Base-by-base conservation (phyloP, 768 basidiomycete species). In the Pholiota molesta region DNA sequence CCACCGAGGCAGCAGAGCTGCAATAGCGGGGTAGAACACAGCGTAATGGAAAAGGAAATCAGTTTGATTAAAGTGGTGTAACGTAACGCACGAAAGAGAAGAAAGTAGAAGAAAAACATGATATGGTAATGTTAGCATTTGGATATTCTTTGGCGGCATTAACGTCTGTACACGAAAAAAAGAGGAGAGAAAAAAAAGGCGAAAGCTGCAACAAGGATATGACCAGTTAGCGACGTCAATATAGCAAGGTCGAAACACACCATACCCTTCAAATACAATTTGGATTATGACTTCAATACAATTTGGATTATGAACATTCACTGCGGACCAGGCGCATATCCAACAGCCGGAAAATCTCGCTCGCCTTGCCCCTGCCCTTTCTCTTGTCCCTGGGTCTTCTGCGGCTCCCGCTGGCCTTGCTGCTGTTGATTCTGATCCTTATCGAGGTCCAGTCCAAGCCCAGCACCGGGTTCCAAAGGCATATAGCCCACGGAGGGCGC, bases 401-500 rank as follows among this genome's bases (percentile, higher is more conserved):
- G n/a, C 19, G 3, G 42, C 17, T n/a, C n/a, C 13, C 23, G 11
- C 47, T 49, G 21, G n/a, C 23, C 47, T 19, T 26, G 47, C 23
- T 26, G 47, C 23, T 17, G 19, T 21, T 44, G 42, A 6, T 44
- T 44, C 19, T 44, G 42, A 9, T 49, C 21, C 13, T 49, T 13
- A 26, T 49, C 14, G 11, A 21, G 47, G 47, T 19, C 11, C n/a
- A 13, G 23, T 7, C 23, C n/a, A 8, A 13, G n/a, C 47, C 19
- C n/a, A 26, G n/a, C 23, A 49, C 47, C 14, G 35, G 35, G 11
- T 14, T 49, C 47, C 23, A 11, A 26, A 5, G 47, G 45, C 45
- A 45, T 13, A n/a, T 37, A 39, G 28, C 45, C 47, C 45, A 39
- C 35, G 28, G 56, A 53, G 23, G 74, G 72, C 9, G 68, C 71